A percentile compares a stretch with the other conserved stretches of the same genome.
phyloP scores from a whole-genome alignment of 352 stramenopile species.

The Pythium dissotocum region DNA sequence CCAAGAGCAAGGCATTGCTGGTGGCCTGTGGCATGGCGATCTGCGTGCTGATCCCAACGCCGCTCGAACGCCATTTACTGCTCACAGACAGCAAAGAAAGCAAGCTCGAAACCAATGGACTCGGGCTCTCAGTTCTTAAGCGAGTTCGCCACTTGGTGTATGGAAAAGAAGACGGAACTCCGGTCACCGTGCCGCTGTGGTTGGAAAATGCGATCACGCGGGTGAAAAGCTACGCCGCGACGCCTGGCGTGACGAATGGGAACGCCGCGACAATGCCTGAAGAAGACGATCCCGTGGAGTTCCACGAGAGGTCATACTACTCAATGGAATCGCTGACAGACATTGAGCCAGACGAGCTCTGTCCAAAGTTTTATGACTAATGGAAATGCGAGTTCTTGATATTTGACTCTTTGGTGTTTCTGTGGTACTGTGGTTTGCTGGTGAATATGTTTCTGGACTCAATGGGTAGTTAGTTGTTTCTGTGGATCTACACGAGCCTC shows the following conservation, averaged over 20 bases:
- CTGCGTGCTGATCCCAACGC: slow-evolving; percentile 48
- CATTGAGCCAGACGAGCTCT: slow-evolving; percentile 55
- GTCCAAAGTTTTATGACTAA: slow-evolving; percentile 45
- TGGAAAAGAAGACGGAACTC: slow-evolving; percentile 11
- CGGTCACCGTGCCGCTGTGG: slow-evolving; percentile 31
- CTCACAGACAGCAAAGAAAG: slow-evolving; percentile 51
- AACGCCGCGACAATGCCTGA: not conserved
- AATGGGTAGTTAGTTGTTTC: not conserved
- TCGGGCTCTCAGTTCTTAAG: slow-evolving; percentile 49
- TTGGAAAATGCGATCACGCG: slow-evolving; percentile 41
- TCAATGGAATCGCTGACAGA: slow-evolving; percentile 57
- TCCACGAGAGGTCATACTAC: slow-evolving; percentile 61
- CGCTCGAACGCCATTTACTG: slow-evolving; percentile 37
- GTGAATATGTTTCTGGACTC: not conserved
- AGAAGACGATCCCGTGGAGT: slow-evolving; percentile 40
- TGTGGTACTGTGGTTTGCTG: not conserved
- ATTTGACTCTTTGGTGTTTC: not conserved
- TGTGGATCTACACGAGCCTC: not conserved
- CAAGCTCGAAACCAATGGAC: slow-evolving; percentile 57
- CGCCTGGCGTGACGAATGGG: not conserved
- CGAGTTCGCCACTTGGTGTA: slow-evolving; percentile 45
- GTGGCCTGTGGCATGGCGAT: slow-evolving; percentile 51
- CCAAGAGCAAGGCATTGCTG: slow-evolving; percentile 32
- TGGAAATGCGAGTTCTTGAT: not conserved
- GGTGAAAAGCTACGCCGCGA: slow-evolving; percentile 34